Evolutionary conservation across 78 protist species (phyloP).

Genomic region (Tieghemostelium lacteum): DNA sequence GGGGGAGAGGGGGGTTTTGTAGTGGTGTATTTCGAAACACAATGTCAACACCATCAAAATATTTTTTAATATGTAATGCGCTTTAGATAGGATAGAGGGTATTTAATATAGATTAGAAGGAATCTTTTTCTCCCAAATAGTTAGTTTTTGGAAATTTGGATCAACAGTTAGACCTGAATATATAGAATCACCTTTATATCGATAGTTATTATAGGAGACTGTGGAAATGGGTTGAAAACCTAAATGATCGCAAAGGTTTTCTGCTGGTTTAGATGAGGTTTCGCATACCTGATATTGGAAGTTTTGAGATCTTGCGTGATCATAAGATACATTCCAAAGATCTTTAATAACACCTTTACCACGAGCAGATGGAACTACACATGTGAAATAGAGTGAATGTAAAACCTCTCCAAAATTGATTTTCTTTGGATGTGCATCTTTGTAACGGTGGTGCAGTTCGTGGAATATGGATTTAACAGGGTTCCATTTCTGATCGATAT

Average conservation of each 20-base stretch:
- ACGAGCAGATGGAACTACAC: constrained; percentile 2
- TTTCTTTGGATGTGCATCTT: constrained; percentile 4
- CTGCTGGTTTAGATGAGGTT: not conserved
- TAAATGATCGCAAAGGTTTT: constrained; percentile 11
- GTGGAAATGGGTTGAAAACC: not conserved
- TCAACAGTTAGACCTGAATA: not conserved
- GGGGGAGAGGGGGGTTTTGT: too few relatives aligned
- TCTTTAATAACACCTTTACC: not conserved
- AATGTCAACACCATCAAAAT: too few relatives aligned
- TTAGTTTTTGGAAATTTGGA: constrained; percentile 3
- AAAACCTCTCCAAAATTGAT: constrained; percentile 10
- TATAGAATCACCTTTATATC: not conserved
- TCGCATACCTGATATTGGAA: constrained; percentile 12
- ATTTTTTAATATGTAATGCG: too few relatives aligned
- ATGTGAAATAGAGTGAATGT: constrained; percentile 12
- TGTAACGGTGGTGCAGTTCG: constrained; percentile 8
- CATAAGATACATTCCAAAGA: constrained; percentile 1
- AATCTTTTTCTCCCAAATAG: constrained; percentile 27
- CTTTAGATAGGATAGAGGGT: too few relatives aligned
- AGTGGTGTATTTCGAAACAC: too few relatives aligned
- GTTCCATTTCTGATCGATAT: not conserved
- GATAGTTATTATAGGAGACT: not conserved
- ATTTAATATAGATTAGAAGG: constrained; percentile 22
- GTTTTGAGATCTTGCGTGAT: constrained; percentile 2
- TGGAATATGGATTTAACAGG: constrained; percentile 23